These are phyloP conservation scores for Phoma sp. DNA, from an alignment of 2,329 filamentous ascomycete species.

Conservation along the genomic window DNA sequence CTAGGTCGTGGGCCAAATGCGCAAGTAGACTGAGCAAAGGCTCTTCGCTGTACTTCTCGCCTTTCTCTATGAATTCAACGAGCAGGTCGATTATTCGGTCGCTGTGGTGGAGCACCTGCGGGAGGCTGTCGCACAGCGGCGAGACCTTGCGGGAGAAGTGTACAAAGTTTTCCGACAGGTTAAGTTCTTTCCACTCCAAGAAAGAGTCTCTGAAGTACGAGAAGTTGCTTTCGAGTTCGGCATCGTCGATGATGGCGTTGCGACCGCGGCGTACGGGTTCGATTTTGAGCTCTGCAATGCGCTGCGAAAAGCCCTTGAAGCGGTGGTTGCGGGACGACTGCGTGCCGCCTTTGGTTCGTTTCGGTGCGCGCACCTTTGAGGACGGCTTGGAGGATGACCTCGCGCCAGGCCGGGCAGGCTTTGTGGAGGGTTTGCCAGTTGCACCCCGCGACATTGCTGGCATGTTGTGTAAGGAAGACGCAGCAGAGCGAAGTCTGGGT, in stretches of 20 bases:
- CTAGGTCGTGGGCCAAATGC: slow-evolving; percentile 93
- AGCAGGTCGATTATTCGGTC: slow-evolving; percentile 81
- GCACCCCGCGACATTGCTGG: slow-evolving; percentile 52
- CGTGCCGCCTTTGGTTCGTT: slow-evolving; percentile 71
- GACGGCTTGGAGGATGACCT: slow-evolving; percentile 21
- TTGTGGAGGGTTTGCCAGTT: slow-evolving; percentile 18
- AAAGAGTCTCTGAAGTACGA: slow-evolving; percentile 86
- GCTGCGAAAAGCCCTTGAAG: slow-evolving; percentile 89
- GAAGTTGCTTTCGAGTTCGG: slow-evolving; percentile 76
- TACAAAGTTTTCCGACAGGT: slow-evolving; percentile 81
- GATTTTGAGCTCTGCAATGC: slow-evolving; percentile 89
- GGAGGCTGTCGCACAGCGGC: slow-evolving; percentile 84
- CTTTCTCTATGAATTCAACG: slow-evolving; percentile 75
- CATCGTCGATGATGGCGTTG: slow-evolving; percentile 80
- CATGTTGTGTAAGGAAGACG: slow-evolving; percentile 41
- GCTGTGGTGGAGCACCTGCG: slow-evolving; percentile 91
- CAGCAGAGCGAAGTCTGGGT: slow-evolving; percentile 11
- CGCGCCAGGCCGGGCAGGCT: slow-evolving; percentile 18
- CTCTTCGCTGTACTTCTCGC: slow-evolving; percentile 81
- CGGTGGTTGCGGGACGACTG: slow-evolving; percentile 81
- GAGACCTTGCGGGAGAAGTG: slow-evolving; percentile 76
- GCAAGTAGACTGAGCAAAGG: slow-evolving; percentile 86
- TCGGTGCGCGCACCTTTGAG: slow-evolving; percentile 59
- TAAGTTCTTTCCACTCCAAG: slow-evolving; percentile 89
- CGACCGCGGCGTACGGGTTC: slow-evolving; percentile 91